These are phyloP conservation scores for Melampsora abietis-canadensis DNA, from an alignment of 1,284 basidiomycete genomes.

Conservation along the genomic window DNA sequence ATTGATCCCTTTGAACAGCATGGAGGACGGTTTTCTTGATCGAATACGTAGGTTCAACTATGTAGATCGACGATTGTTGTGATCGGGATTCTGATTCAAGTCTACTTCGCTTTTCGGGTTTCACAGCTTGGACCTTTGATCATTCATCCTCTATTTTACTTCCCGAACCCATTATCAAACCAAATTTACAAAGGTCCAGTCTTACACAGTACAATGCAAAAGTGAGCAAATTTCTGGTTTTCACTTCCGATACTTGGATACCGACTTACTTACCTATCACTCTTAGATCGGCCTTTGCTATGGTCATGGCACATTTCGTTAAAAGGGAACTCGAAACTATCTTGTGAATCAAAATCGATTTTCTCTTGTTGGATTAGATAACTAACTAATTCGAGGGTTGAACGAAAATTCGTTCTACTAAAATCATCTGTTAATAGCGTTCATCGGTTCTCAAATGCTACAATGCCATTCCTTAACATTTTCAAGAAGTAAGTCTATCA, in stretches of 20 bases:
- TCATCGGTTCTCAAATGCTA: slow-evolving; percentile 89
- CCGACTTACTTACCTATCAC: slow-evolving; percentile 11
- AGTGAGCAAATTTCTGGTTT: slow-evolving; percentile 55
- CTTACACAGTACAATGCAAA: slow-evolving; percentile 72
- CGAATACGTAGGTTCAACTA: slow-evolving; percentile 36
- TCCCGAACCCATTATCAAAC: slow-evolving; percentile 60
- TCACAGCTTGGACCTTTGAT: slow-evolving; percentile 77
- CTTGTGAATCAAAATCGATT: slow-evolving; percentile 60
- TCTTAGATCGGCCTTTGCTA: slow-evolving; percentile 68
- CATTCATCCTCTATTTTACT: slow-evolving; percentile 84
- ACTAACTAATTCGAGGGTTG: slow-evolving; percentile 13
- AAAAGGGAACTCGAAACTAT: slow-evolving; percentile 93
- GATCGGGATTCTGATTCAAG: slow-evolving; percentile 41
- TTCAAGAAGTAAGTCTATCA: slow-evolving; percentile 73
- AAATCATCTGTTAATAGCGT: slow-evolving; percentile 55
- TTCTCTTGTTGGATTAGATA: neutral
- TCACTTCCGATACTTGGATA: neutral
- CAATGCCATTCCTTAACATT: slow-evolving; percentile 83
- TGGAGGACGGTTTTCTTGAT: slow-evolving; percentile 43
- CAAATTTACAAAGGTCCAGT: slow-evolving; percentile 66
- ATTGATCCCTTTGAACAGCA: slow-evolving; percentile 20
- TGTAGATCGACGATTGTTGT: neutral
- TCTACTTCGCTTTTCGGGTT: neutral
- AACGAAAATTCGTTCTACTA: slow-evolving; percentile 53
- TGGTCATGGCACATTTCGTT: slow-evolving; percentile 80